Base-by-base conservation (phyloP, 1,139 yeast genomes). In the Lodderomyces metapsilosis region DNA sequence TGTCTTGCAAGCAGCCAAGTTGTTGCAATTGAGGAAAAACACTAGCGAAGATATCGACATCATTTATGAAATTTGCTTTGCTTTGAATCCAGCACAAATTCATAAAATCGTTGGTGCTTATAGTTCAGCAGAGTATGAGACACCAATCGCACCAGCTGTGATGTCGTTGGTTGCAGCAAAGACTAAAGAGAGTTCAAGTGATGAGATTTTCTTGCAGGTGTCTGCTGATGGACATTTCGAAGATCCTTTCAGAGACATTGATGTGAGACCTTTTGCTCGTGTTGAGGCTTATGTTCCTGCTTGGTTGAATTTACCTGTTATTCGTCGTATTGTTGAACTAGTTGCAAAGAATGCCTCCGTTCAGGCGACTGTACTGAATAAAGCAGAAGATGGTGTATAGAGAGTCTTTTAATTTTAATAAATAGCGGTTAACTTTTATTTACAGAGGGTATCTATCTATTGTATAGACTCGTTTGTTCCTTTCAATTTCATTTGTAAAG, bases 251-350 rank as follows among this genome's bases (percentile, higher is more conserved):
- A 88, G 95, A 69, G 77, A 82, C 47, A 85, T 88, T 43, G 86
- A 80, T 46, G 84, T 94, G 38, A 79, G 98, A 55, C 91, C 88
- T 42, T 83, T 92, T 63, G 81, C 88, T 43, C 79, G 89, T 58
- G 91, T 94, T 39, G 98, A 92, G 66, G 95, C 97, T 2, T 92
- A 91, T 58, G 95, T 94, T 47, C 99, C 99, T 33, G 94, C 95
- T 2, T 87, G 95, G 88, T 72, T 91, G 65, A 88, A 85, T 51
- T 80, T 89, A 51, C 98, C 98, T 36, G 84, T 80, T 31, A 83
- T 94, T 37, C 85, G 95, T 69, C 77, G 94, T 62, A 82, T 92
- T 41, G 88, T 91, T 34, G 97, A 89, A 60, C 74, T 92, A 54
- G 95, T 92, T 27, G 92, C 97, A 8, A 82, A 80, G 64, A 84